These are phyloP conservation scores for Globisporangium abappressorium DNA, from an alignment of 352 stramenopile species.

Conservation along the genomic window DNA sequence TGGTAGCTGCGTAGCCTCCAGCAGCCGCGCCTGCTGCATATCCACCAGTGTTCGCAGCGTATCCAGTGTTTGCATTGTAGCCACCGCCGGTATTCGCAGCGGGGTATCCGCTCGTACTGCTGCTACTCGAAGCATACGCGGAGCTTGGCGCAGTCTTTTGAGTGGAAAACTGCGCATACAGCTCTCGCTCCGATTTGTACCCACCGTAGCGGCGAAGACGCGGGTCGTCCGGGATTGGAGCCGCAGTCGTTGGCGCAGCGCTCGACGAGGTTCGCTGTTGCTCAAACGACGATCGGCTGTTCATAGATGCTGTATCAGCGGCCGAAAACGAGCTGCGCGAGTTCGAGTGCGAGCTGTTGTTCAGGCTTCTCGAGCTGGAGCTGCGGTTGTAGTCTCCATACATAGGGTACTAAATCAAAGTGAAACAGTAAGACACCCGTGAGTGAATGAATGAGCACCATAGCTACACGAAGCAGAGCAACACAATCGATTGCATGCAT, in stretches of 20 bases:
- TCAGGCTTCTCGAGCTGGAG: constrained; percentile 10
- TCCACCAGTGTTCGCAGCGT: constrained; percentile 5
- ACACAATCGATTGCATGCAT: not conserved
- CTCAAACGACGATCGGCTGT: constrained; percentile 24
- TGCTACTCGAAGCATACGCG: constrained; percentile 6
- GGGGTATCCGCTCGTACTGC: not conserved
- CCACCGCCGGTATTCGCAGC: not conserved
- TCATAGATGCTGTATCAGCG: constrained; percentile 12
- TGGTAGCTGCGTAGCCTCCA: constrained; percentile 12
- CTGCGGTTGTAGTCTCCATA: constrained; percentile 17
- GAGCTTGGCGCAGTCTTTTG: constrained; percentile 26
- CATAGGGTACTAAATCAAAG: constrained; percentile 11
- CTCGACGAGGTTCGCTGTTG: constrained; percentile 17
- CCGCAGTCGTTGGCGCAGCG: constrained; percentile 21
- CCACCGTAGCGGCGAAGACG: constrained; percentile 61
- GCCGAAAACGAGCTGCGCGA: constrained; percentile 18
- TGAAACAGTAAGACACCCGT: not conserved
- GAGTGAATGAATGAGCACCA: not conserved
- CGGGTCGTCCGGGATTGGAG: constrained; percentile 56
- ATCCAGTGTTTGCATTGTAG: constrained; percentile 9
- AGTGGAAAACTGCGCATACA: constrained; percentile 78
- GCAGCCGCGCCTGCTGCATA: constrained; percentile 20
- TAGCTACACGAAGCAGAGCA: not conserved
- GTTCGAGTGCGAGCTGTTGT: constrained; percentile 11
- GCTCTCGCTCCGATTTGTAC: constrained; percentile 80